Conservation (phyloP, 2,329 filamentous ascomycete genomes). For the Hypoxylon sp. region DNA sequence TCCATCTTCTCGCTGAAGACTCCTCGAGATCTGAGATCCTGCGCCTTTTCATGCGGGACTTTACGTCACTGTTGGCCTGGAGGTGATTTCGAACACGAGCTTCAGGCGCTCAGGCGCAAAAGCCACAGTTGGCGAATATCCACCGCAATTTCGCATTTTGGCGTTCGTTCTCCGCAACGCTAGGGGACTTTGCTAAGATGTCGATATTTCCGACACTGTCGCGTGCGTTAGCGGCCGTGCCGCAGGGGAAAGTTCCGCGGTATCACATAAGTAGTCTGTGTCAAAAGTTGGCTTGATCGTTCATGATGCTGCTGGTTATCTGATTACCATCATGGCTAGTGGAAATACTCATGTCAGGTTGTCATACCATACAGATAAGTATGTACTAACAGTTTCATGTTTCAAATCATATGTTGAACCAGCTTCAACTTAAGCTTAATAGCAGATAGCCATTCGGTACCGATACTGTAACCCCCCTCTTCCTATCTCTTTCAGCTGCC, state of each 20-base stretch:
- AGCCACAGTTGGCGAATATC: constrained; percentile 25
- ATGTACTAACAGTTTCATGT: not conserved
- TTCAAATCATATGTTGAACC: not conserved
- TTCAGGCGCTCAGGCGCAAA: constrained; percentile 8
- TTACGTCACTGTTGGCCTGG: constrained; percentile 12
- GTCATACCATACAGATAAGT: no score
- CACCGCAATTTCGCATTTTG: constrained; percentile 36
- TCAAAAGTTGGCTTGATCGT: no score
- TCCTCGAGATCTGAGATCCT: constrained; percentile 10
- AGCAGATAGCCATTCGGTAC: not conserved
- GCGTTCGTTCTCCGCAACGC: constrained; percentile 27
- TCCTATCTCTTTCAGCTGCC: not conserved
- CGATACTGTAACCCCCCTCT: not conserved
- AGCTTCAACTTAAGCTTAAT: not conserved
- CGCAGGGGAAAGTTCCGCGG: not conserved
- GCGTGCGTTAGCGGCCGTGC: not conserved
- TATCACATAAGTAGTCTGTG: not conserved
- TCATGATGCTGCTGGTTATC: not conserved
- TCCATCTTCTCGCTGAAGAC: constrained; percentile 10
- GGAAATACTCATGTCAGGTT: no score
- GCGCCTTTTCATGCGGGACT: constrained; percentile 6
- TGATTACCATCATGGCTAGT: no score
- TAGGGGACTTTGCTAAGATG: constrained; percentile 17
- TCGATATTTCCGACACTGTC: constrained; percentile 10
- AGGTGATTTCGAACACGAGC: constrained; percentile 21